Evolutionary conservation across 2,329 filamentous ascomycete species (phyloP).

Genomic region (Tolypocladium ovalisporum): DNA sequence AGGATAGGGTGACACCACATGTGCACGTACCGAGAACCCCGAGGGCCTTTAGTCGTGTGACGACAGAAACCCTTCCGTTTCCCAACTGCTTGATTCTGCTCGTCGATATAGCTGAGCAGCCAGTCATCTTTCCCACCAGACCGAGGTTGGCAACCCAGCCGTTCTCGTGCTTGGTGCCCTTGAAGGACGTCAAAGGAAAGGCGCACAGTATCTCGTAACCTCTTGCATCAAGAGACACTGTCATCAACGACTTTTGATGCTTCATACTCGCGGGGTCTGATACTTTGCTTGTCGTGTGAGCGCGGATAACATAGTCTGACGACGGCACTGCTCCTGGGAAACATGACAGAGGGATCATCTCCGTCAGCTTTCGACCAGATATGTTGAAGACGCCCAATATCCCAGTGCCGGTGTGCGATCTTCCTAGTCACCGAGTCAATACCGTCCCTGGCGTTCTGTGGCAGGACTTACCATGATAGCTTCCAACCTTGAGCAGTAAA

Average conservation of each 20-base stretch:
- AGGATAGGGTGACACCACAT: background rate
- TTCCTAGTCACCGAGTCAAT: conserved; percentile 19
- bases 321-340: conserved; percentile 59
- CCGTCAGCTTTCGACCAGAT: conserved; percentile 47
- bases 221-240: conserved; percentile 48
- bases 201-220: conserved; percentile 78
- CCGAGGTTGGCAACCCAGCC: conserved; percentile 61
- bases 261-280: conserved; percentile 37
- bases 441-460: no score
- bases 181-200: conserved; percentile 52
- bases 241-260: conserved; percentile 39
- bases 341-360: conserved; percentile 57
- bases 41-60: conserved; percentile 66
- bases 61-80: conserved; percentile 53
- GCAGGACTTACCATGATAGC: conserved; percentile 54
- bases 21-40: conserved; percentile 61
- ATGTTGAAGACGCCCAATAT: conserved; percentile 84
- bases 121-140: conserved; percentile 80
- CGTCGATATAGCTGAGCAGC: conserved; percentile 62
- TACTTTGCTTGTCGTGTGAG: conserved; percentile 56
- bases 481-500: conserved; percentile 63
- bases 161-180: conserved; percentile 18
- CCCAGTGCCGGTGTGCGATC: conserved; percentile 54
- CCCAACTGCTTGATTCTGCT: conserved; percentile 42
- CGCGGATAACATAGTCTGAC: conserved; percentile 59